phyloP scores from a whole-genome alignment of 148 eudicot species.

The Fagopyrum tataricum region DNA sequence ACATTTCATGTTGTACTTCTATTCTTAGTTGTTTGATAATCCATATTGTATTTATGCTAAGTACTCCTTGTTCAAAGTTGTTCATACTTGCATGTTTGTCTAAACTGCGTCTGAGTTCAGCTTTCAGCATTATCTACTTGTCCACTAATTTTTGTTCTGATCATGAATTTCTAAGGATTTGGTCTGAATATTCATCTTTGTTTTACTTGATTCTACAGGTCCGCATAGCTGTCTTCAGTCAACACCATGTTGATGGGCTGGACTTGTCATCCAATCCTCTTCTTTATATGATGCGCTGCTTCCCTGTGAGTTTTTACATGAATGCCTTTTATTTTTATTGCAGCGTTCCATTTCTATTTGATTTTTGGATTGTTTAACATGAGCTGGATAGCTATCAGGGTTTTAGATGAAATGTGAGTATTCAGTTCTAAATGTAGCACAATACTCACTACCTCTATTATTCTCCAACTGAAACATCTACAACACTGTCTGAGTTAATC shows the following conservation, averaged over 20 bases:
- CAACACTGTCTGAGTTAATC: neutral
- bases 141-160: neutral
- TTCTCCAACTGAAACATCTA: neutral
- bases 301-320: constrained; percentile 57
- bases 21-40: neutral
- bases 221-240: constrained; percentile 96
- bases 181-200: neutral
- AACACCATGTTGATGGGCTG: constrained; percentile 97
- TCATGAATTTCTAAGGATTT: neutral
- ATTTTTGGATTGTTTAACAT: neutral
- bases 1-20: too few relatives aligned
- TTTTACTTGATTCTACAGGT: constrained; percentile 46
- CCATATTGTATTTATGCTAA: neutral
- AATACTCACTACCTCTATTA: neutral
- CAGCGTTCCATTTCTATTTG: constrained; percentile 2
- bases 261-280: constrained; percentile 96
- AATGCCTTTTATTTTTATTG: neutral
- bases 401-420: neutral
- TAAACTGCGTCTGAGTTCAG: neutral
- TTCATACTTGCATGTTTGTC: neutral
- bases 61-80: neutral
- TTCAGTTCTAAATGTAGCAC: too few relatives aligned
- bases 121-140: neutral
- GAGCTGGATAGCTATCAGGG: neutral
- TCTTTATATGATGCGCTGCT: constrained; percentile 96